Conservation (phyloP, 345 rosid species). For the Eucalyptus leucophloia region DNA sequence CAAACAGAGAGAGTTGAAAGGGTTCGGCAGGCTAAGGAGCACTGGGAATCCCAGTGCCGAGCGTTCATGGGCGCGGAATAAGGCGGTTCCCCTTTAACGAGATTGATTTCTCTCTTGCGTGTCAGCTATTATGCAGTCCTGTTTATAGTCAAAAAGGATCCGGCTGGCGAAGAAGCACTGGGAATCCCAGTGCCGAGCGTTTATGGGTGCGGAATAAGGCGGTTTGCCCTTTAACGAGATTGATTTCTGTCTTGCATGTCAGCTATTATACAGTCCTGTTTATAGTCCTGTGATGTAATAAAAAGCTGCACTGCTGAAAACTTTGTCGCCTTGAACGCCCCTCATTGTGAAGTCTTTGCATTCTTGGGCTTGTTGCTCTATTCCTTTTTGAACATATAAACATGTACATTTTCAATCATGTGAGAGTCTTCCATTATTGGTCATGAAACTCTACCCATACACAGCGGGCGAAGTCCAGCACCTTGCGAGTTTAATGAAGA, state of each 20-base stretch:
- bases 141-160: background rate
- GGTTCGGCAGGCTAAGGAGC: conserved; percentile 62
- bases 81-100: background rate
- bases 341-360: background rate
- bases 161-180: conserved; percentile 71
- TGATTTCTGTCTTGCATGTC: background rate
- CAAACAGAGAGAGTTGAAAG: conserved; percentile 60
- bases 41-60: conserved; percentile 79
- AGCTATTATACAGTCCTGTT: background rate
- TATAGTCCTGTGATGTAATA: background rate
- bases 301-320: background rate
- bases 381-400: background rate
- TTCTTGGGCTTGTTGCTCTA: background rate
- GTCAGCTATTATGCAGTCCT: background rate
- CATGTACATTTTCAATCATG: background rate
- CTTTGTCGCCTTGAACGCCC: background rate
- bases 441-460: background rate
- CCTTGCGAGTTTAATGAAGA: background rate
- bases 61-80: conserved; percentile 50
- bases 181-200: conserved; percentile 66
- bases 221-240: background rate
- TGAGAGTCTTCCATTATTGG: background rate
- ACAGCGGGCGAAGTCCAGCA: background rate
- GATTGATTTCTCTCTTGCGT: background rate
- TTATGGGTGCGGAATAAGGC: conserved; percentile 33